A percentile compares a stretch with the other conserved stretches of the same genome.
phyloP scores from a whole-genome alignment of 2,329 filamentous ascomycete species.

The Stylonectria norvegica region DNA sequence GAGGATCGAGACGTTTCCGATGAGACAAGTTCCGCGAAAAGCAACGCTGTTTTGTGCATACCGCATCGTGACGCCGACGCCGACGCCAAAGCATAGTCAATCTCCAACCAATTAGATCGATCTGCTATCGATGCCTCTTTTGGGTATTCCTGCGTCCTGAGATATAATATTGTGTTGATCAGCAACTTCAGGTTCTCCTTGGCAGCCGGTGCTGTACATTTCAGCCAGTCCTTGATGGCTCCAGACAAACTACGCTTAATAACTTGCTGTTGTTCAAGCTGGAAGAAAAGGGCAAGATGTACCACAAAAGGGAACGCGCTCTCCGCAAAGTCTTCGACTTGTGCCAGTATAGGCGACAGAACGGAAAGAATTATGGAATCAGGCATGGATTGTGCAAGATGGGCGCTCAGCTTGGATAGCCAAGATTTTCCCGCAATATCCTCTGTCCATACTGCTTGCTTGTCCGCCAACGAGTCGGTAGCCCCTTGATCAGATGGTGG shows the following conservation, averaged over 20 bases:
- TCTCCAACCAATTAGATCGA: slow-evolving; percentile 77
- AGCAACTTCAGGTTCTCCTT: slow-evolving; percentile 68
- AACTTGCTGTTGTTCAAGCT: slow-evolving; percentile 58
- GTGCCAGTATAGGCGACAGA: slow-evolving; percentile 62
- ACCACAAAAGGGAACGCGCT: slow-evolving; percentile 78
- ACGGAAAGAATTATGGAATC: slow-evolving; percentile 67
- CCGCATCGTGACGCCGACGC: slow-evolving; percentile 71
- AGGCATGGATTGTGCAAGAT: slow-evolving; percentile 56
- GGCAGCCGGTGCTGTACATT: slow-evolving; percentile 33
- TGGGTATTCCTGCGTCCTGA: slow-evolving; percentile 75
- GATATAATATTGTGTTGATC: slow-evolving; percentile 77
- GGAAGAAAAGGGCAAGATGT: slow-evolving; percentile 72
- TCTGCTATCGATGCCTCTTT: slow-evolving; percentile 76
- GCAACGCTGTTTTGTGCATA: slow-evolving; percentile 81
- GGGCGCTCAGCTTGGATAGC: slow-evolving; percentile 59
- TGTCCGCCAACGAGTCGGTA: slow-evolving; percentile 8
- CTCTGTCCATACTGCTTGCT: slow-evolving; percentile 30
- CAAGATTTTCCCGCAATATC: slow-evolving; percentile 50
- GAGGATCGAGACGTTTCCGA: slow-evolving; percentile 56
- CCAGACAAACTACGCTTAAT: slow-evolving; percentile 63
- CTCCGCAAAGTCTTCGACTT: slow-evolving; percentile 67
- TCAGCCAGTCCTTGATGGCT: slow-evolving; percentile 63
- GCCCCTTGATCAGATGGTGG: slow-evolving; percentile 50
- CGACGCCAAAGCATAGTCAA: slow-evolving; percentile 70
- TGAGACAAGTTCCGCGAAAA: slow-evolving; percentile 73